Evolutionary conservation across 2,329 filamentous ascomycete species (phyloP).

Genomic region (Ploettnerulaceae sp.): DNA sequence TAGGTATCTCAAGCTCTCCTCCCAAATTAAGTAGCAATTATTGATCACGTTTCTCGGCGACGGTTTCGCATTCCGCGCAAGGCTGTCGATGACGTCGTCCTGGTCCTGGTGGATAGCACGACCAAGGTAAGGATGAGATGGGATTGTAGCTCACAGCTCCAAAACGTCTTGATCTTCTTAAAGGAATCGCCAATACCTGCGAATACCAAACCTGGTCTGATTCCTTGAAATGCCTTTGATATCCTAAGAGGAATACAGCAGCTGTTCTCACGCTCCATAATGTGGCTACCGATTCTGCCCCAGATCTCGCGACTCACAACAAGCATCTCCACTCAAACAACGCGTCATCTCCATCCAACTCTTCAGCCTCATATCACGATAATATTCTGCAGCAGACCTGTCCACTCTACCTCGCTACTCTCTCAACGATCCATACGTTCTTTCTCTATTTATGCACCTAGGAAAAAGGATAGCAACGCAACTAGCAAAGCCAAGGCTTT

Average conservation of each 20-base stretch:
- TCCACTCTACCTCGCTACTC: neutral
- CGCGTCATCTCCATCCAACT: neutral
- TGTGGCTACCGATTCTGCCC: neutral
- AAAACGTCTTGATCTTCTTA: neutral
- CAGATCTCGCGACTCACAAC: neutral
- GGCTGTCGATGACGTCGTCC: neutral
- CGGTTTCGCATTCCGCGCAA: neutral
- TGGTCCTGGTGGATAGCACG: neutral
- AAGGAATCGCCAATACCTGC: neutral
- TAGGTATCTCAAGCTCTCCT: too few species aligned
- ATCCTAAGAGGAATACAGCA: too few species aligned
- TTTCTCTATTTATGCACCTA: neutral
- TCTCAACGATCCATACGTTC: neutral
- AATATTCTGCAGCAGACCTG: constrained; percentile 20
- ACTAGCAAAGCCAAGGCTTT: constrained; percentile 19
- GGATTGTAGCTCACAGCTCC: neutral
- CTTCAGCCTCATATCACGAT: constrained; percentile 8
- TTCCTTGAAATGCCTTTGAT: neutral
- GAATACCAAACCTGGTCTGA: too few species aligned
- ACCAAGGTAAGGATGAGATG: neutral
- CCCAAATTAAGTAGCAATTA: too few species aligned
- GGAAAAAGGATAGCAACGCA: constrained; percentile 10
- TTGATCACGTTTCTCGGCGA: neutral
- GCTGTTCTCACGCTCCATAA: neutral
- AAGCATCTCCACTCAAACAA: constrained; percentile 6